These are phyloP conservation scores for Paecilomyces variotii DNA, from an alignment of 2,329 filamentous ascomycete genomes.

Conservation along the genomic window DNA sequence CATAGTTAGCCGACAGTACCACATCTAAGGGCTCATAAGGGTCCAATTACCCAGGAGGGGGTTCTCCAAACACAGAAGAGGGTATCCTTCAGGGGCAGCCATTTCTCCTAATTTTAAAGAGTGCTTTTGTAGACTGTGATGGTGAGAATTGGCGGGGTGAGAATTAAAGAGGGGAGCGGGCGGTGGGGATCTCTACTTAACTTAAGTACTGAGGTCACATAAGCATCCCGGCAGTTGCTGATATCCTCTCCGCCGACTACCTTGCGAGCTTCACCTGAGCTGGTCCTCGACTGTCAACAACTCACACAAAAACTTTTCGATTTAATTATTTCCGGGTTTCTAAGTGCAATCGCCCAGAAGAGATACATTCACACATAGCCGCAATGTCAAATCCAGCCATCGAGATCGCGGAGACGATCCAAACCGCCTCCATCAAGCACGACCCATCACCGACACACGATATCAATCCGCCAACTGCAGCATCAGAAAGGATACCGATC, in stretches of 20 bases:
- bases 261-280: background rate
- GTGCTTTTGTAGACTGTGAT: background rate
- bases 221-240: background rate
- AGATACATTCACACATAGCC: background rate
- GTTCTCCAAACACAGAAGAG: slow-evolving; percentile 92
- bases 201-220: background rate
- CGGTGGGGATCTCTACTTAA: background rate
- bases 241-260: background rate
- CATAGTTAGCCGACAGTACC: slow-evolving; percentile 3
- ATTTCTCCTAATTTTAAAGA: slow-evolving; percentile 42
- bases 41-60: slow-evolving; percentile 71
- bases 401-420: slow-evolving; percentile 70
- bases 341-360: background rate
- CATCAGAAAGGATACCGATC: slow-evolving; percentile 58
- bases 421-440: slow-evolving; percentile 69
- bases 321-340: background rate
- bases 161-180: background rate
- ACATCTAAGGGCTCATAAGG: background rate
- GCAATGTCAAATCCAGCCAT: slow-evolving; percentile 37
- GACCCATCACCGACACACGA: slow-evolving; percentile 66
- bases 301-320: background rate
- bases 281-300: background rate
- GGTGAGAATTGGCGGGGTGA: background rate
- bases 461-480: slow-evolving; percentile 69
- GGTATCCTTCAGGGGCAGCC: slow-evolving; percentile 69